Evolutionary conservation across 495 filamentous ascomycete species (phyloP).

Genomic region (Penicillium paxilli): DNA sequence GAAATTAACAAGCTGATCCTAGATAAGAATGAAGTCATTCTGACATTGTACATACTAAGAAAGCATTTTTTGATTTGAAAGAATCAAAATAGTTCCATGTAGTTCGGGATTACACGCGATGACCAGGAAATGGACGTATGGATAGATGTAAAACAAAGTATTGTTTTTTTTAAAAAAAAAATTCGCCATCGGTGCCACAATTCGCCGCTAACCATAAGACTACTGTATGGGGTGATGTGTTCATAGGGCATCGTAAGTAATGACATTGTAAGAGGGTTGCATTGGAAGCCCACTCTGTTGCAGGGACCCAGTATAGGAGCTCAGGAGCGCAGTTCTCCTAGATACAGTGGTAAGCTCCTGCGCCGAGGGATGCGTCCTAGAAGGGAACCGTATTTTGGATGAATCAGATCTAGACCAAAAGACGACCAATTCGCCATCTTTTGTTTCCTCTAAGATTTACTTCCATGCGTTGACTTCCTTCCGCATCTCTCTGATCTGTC

Average conservation of each 20-base stretch:
- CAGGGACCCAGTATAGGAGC: conserved; percentile 24
- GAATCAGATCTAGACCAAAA: conserved; percentile 23
- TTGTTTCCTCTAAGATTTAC: neutral
- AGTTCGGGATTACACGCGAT: neutral
- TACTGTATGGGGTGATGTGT: neutral
- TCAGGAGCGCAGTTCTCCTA: conserved; percentile 21
- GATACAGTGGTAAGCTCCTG: conserved; percentile 27
- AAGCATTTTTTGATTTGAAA: neutral
- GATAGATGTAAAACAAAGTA: too few relatives aligned
- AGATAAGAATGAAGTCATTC: neutral
- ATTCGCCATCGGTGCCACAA: neutral
- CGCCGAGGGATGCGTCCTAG: conserved; percentile 19
- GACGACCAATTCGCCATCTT: neutral
- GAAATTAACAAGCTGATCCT: neutral
- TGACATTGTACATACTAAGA: neutral
- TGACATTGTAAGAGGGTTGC: conserved; percentile 22
- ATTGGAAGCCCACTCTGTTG: conserved; percentile 24
- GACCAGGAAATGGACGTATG: neutral
- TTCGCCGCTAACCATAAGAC: neutral
- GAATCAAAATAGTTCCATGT: neutral
- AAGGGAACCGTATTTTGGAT: conserved; percentile 15
- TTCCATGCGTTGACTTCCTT: conserved; percentile 13
- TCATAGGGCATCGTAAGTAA: conserved; percentile 12
- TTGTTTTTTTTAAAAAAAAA: conserved; percentile 13
- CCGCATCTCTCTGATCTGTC: conserved; percentile 4